phyloP scores from a whole-genome alignment of 176 grass and related monocot genomes.

The Ensete glaucum region DNA sequence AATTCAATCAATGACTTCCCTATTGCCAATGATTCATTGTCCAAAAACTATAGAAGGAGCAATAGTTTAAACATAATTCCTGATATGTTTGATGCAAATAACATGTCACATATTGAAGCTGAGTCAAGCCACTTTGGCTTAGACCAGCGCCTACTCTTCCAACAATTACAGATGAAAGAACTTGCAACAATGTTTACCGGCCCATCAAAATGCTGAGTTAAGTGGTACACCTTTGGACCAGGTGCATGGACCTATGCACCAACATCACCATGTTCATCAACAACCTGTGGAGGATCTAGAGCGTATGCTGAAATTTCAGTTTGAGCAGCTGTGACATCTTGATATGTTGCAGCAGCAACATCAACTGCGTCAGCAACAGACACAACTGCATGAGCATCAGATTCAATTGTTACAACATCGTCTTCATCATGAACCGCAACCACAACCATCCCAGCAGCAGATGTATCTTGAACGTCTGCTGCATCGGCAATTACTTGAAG shows the following conservation, averaged over 20 bases:
- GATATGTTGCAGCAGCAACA: conserved; percentile 11
- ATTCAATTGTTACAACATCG: conserved; percentile 41
- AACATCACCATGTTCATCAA: conserved; percentile 5
- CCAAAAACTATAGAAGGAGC: too few species aligned
- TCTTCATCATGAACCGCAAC: neutral
- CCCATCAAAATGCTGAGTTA: conserved; percentile 6
- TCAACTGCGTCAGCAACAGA: conserved; percentile 50
- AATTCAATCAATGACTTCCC: too few species aligned
- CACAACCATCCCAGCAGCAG: conserved; percentile 57
- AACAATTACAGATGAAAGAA: too few species aligned
- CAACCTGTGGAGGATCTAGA: neutral
- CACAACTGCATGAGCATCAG: conserved; percentile 44
- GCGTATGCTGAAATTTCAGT: conserved; percentile 1
- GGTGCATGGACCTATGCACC: conserved; percentile 1
- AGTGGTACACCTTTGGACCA: conserved; percentile 8
- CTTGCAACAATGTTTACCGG: too few species aligned
- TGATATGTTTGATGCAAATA: too few species aligned
- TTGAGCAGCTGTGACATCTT: neutral
- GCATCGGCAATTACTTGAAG: conserved; percentile 57
- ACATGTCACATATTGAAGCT: too few species aligned
- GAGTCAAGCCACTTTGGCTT: too few species aligned
- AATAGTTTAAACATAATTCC: too few species aligned
- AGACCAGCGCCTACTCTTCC: too few species aligned
- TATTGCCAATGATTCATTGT: too few species aligned
- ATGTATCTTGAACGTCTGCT: conserved; percentile 73